These are phyloP conservation scores for Coix lacrymajobi DNA, from an alignment of 176 grass and related monocot species.

Conservation along the genomic window DNA sequence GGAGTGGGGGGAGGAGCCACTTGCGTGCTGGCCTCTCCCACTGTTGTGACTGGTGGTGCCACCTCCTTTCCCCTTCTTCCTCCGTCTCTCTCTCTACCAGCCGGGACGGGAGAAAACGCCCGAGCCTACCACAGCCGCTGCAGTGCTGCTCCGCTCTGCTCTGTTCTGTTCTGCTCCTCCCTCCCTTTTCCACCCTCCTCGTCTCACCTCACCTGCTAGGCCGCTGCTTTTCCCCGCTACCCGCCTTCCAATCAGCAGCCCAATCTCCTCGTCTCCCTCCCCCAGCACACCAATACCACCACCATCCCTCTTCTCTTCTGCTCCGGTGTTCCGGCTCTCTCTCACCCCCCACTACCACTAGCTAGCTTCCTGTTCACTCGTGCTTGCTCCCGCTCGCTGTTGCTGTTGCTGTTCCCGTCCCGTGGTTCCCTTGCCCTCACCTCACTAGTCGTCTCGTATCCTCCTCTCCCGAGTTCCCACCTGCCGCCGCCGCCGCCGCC, in stretches of 20 bases:
- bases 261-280: neutral
- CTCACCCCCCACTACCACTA: neutral
- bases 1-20: neutral
- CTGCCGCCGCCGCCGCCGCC: neutral
- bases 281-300: neutral
- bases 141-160: neutral
- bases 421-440: neutral
- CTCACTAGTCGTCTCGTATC: neutral
- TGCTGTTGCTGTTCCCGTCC: neutral
- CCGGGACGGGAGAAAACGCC: neutral
- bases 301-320: neutral
- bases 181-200: conserved; percentile 28
- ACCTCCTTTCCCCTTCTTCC: neutral
- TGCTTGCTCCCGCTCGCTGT: neutral
- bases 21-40: conserved; percentile 65
- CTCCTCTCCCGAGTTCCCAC: neutral
- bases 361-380: conserved; percentile 8
- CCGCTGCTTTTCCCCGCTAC: conserved; percentile 12
- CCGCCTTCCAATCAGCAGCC: conserved; percentile 29
- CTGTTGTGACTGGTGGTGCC: conserved; percentile 54
- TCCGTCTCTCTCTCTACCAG: neutral
- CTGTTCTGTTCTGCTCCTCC: neutral
- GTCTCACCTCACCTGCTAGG: neutral
- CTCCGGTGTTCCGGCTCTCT: neutral
- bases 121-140: neutral